These are phyloP conservation scores for Dendrobium nobile DNA, from an alignment of 106 monocot genomes.

Conservation along the genomic window DNA sequence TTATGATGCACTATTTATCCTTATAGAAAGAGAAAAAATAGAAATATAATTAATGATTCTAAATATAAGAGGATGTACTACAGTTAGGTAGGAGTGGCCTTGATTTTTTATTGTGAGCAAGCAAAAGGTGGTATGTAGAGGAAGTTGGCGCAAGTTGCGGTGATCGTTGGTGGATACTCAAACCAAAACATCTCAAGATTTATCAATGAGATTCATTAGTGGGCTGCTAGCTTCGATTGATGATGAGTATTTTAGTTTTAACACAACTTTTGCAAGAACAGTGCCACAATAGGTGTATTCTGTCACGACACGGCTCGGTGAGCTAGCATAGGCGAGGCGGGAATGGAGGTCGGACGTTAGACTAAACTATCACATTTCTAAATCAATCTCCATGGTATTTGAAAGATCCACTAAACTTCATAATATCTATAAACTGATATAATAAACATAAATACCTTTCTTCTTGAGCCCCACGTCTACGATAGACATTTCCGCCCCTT, in stretches of 20 bases:
- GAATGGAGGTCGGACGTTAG: too few relatives aligned
- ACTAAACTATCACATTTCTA: too few relatives aligned
- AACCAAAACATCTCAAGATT: background rate
- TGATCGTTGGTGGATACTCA: background rate
- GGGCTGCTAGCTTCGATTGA: background rate
- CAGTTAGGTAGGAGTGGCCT: background rate
- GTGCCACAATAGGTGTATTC: background rate
- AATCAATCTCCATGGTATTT: too few relatives aligned
- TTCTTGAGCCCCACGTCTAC: too few relatives aligned
- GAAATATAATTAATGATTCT: background rate
- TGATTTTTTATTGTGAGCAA: background rate
- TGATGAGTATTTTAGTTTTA: background rate
- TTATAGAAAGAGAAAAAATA: background rate
- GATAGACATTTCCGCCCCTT: too few relatives aligned
- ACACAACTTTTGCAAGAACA: background rate
- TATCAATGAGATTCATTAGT: background rate
- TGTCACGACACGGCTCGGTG: too few relatives aligned
- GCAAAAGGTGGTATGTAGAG: background rate
- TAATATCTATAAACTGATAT: too few relatives aligned
- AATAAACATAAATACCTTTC: too few relatives aligned
- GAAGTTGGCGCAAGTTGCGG: background rate
- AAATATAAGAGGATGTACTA: background rate
- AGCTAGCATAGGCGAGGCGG: too few relatives aligned
- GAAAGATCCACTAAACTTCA: too few relatives aligned
- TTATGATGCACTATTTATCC: background rate